Base-by-base conservation (phyloP, 306 rosid species). In the Datisca glomerata region DNA sequence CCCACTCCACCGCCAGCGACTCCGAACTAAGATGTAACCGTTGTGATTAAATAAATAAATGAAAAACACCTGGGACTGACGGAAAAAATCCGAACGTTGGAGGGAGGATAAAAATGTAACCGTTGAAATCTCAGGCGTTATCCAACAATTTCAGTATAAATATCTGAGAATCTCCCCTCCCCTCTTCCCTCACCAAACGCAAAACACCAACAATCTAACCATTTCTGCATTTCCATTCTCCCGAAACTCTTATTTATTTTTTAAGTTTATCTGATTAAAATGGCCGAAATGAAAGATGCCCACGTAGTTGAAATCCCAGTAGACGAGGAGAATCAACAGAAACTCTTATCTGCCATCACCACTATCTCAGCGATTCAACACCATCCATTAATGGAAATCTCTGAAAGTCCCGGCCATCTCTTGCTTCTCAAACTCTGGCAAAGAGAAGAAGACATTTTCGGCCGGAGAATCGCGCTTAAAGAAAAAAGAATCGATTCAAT, bases 401-500 rank as follows among this genome's bases (percentile, higher is more conserved):
- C 93, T 0, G 68, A 64, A 6, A 72, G 84, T 42, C 77, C 93
- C 0, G 98, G 98, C 11, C 98, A 84, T 28, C 76, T 89, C 29
- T 38, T 89, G 41, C 92, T 84, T 12, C 72, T 89, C 14, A 89
- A 80, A 63, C 93, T 89, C 24, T 80, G 86, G 86, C 93, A 81
- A 18, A 75, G 98, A 56, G 84, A 84, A 20, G 98, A 89, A 40
- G 68, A 72, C 18, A 61, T 89, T 25, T 72, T 56, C 12, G 78
- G 79, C 28, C 56, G 66, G 12, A 55, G 77, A 8, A 73, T 84
- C 1, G 59, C 78, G 0, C 55, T 47, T 0, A 78, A 66, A 38
- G 93, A 84, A 43, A 51, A 79, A 14, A 35, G 79, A 64, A 18
- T 89, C 69, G 79, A 68, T 38, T 66, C 84, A 0, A 45, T 66